Evolutionary conservation across 2,329 filamentous ascomycete species (phyloP), one percentile per base, ranked within the genome.

Genomic region (Pseudogymnoascus verrucosus): DNA sequence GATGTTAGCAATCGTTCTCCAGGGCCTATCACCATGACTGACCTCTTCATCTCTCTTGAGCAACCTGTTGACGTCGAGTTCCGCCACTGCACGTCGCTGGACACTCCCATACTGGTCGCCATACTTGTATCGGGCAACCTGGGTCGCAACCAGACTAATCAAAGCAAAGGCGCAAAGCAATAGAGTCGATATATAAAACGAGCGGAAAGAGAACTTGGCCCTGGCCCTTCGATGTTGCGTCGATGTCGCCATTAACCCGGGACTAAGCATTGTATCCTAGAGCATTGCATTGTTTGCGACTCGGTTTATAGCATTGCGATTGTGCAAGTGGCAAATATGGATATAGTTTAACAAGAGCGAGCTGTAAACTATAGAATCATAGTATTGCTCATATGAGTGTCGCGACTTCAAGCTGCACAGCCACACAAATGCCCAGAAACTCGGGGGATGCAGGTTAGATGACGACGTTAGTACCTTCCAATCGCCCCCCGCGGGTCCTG

Each of bases 11-110:
- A 61, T 37, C 34, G 21, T 12, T 8, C 5, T 21, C 7, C 5
- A 40, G 3, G 8, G 47, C 4, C 5, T 14, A 63, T 47, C 59
- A 12, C 7, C 4, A 2, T 59, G n/a, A 61, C 68, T 36, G 61
- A 74, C 73, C 68, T 74, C 72, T 65, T 73, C 68, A 47, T 74
- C 72, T 54, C 68, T 67, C 65, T 72, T 73, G 40, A 71, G 61
- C 4, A 70, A 62, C 68, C 65, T 65, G 26, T 62, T 65, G 62
- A 51, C 26, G 65, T 71, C 70, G 51, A 70, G 40, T 28, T 63
- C 61, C 36, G 67, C 67, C 51, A 74, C 47, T 11, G 69, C 68
- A 61, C 69, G 68, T 47, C 67, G 67, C 62, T 72, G 69, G 60
- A 68, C 64, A 47, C 64, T 28, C 36, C 71, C 71, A 68, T 70